Evolutionary conservation across 2,329 filamentous ascomycete genomes (phyloP).

Genomic region (Calonectria pteridis): DNA sequence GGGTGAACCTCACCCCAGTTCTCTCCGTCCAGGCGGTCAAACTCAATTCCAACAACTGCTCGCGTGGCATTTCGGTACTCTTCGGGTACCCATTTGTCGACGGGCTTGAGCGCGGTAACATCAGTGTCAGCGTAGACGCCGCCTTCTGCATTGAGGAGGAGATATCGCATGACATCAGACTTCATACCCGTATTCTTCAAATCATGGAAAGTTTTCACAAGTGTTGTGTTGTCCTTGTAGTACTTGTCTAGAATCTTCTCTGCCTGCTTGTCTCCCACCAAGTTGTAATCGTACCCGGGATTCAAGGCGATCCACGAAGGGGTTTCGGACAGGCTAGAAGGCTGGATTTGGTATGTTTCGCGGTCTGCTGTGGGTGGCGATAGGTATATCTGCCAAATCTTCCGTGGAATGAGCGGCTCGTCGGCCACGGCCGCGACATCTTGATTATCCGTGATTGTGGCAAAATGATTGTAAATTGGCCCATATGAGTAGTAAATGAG

Average conservation of each 20-base stretch:
- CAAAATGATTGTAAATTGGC: neutral
- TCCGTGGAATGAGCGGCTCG: neutral
- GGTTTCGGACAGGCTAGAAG: neutral
- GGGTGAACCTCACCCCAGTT: slow-evolving; percentile 46
- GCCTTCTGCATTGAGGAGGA: slow-evolving; percentile 46
- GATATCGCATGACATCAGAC: slow-evolving; percentile 47
- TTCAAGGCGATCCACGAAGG: neutral
- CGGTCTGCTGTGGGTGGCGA: neutral
- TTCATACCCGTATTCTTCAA: slow-evolving; percentile 47
- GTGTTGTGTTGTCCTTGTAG: slow-evolving; percentile 23
- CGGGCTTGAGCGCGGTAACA: slow-evolving; percentile 65
- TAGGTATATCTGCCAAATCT: slow-evolving; percentile 13
- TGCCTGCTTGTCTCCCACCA: slow-evolving; percentile 42
- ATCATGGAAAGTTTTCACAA: slow-evolving; percentile 38
- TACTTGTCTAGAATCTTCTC: slow-evolving; percentile 40
- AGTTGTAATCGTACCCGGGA: slow-evolving; percentile 27
- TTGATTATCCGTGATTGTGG: neutral
- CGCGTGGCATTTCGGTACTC: slow-evolving; percentile 31
- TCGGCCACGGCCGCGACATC: neutral
- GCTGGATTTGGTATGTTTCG: neutral
- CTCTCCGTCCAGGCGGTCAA: slow-evolving; percentile 44
- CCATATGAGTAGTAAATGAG: neutral
- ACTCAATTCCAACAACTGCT: slow-evolving; percentile 49
- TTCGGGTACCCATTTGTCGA: slow-evolving; percentile 51
- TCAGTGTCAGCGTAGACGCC: slow-evolving; percentile 71